Evolutionary conservation across 1,284 basidiomycete species (phyloP).

Genomic region (Pisolithus thermaeus): DNA sequence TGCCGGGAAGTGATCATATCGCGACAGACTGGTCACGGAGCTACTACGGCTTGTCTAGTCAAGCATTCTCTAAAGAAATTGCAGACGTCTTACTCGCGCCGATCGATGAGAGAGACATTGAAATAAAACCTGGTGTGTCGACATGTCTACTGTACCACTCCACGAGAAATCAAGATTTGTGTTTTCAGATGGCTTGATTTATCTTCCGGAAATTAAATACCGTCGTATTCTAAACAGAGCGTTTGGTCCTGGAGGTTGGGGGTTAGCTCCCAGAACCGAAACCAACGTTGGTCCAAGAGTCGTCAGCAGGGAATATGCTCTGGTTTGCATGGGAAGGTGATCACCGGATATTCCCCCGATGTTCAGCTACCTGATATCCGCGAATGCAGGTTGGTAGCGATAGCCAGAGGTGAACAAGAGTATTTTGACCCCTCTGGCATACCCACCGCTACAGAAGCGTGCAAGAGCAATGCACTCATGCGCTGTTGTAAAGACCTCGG

Average conservation of each 20-base stretch:
- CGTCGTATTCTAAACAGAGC: conserved; percentile 90
- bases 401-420: conserved; percentile 94
- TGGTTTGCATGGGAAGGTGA: conserved; percentile 89
- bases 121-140: conserved; percentile 84
- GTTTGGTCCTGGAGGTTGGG: conserved; percentile 97
- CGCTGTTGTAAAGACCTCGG: conserved; percentile 97
- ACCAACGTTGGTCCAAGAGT: conserved; percentile 87
- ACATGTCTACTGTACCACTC: not conserved
- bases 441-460: conserved; percentile 90
- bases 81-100: conserved; percentile 73
- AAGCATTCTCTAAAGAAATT: conserved; percentile 77
- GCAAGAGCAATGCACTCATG: conserved; percentile 97
- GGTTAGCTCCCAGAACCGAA: conserved; percentile 89
- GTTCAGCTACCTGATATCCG: not conserved
- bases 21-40: conserved; percentile 82
- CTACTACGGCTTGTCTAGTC: conserved; percentile 76
- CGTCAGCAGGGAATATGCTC: conserved; percentile 91
- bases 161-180: not conserved
- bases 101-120: conserved; percentile 75
- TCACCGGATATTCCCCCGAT: conserved; percentile 15
- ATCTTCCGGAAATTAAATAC: conserved; percentile 98
- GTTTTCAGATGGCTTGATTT: conserved; percentile 80
- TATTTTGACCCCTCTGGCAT: conserved; percentile 93
- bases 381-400: conserved; percentile 69
- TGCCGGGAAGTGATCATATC: conserved; percentile 14